Evolutionary conservation across 345 rosid species (phyloP), one percentile per base, ranked within the genome.

Genomic region (Syzygium aromaticum): DNA sequence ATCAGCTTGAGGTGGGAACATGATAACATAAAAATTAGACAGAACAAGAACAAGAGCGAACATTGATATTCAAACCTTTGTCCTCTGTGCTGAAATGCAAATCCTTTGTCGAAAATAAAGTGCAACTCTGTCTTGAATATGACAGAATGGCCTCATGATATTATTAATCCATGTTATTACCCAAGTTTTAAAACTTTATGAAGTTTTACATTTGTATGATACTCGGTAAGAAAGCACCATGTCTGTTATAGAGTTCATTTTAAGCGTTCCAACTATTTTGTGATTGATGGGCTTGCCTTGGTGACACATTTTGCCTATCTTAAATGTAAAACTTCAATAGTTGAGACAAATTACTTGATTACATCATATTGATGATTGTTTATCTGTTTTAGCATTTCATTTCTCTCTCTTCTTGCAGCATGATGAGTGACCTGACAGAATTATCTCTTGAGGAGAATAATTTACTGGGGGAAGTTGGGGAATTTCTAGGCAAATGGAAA

Each of bases 381-480:
- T 23, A 73, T 73, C 54, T n/a, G 33, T 27, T 7, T 87, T 82
- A 67, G 21, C 33, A 59, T 78, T 83, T 91, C 85, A 90, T 61
- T 6, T 86, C 40, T 86, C 40, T 86, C 9, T 86, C 86, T 93
- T 54, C 80, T 90, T 91, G 89, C 90, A 95, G 96, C 89, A 88
- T 91, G 89, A 87, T 59, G 64, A 86, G 84, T 92, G 52, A 86
- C 87, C 63, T 59, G 52, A 51, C 87, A 82, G 93, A 89, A 85
- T 87, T 84, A 85, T 85, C 91, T 88, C 43, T 56, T 51, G 90
- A 84, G 89, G 87, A 84, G 85, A 85, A 64, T 52, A 57, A 85
- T 86, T 89, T 83, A 49, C n/a, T 53, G 43, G 86, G 57, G 54
- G 27, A 73, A 73, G 82, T 73, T 38, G 49, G 49, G 27, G 49